phyloP scores from a whole-genome alignment of 2,329 filamentous ascomycete genomes.

The Phoma sp. region DNA sequence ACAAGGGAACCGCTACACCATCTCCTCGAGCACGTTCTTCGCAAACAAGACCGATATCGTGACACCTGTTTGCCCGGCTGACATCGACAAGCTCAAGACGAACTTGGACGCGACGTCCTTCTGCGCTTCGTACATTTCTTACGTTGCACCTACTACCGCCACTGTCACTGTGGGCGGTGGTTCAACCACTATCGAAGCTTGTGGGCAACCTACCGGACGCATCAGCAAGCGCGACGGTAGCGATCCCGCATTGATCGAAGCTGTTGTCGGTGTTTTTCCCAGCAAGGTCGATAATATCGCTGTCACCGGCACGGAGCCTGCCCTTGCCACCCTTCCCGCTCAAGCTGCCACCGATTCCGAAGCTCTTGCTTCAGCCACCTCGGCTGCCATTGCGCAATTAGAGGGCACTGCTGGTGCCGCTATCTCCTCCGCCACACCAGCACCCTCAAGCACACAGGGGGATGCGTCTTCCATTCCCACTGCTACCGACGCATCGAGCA shows the following conservation, averaged over 20 bases:
- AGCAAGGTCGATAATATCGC: no score
- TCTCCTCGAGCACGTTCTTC: conserved; percentile 9
- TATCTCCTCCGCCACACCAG: no score
- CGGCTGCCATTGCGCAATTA: no score
- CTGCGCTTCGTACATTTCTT: background rate
- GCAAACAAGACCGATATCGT: background rate
- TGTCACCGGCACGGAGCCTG: no score
- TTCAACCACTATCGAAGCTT: background rate
- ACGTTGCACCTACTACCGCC: background rate
- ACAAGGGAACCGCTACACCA: conserved; percentile 2
- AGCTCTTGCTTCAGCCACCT: no score
- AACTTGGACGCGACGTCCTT: background rate
- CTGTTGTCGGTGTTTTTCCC: background rate
- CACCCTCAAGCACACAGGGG: background rate
- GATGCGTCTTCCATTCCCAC: background rate
- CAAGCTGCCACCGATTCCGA: no score
- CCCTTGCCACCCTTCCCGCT: no score
- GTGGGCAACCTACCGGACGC: background rate
- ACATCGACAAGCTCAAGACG: background rate
- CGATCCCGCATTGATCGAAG: background rate
- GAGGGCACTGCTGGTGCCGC: no score
- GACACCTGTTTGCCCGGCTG: conserved; percentile 3
- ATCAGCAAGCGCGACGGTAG: background rate
- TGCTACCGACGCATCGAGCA: background rate
- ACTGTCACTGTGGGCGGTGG: background rate